A percentile compares a stretch with the other conserved stretches of the same genome.
phyloP scores from a whole-genome alignment of 1,284 basidiomycete species.

The Microbotryum lychnidis-dioicae region DNA sequence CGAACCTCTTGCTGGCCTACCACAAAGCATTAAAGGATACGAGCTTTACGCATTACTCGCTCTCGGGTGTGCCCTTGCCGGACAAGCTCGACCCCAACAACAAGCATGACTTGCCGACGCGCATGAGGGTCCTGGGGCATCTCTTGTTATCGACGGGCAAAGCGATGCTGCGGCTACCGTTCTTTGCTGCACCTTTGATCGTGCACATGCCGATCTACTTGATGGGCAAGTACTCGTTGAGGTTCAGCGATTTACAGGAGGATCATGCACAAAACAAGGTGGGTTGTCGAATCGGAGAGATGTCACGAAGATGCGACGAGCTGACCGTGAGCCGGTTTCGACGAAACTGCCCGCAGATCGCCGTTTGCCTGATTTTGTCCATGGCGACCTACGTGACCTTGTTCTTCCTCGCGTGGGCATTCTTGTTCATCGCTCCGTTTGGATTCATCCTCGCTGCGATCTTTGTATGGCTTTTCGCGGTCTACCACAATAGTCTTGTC shows the following conservation, averaged over 20 bases:
- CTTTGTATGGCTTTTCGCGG: slow-evolving; percentile 57
- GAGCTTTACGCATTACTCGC: slow-evolving; percentile 68
- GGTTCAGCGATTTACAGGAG: slow-evolving; percentile 59
- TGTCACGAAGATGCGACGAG: too few relatives aligned
- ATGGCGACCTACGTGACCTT: slow-evolving; percentile 67
- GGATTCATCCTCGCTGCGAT: slow-evolving; percentile 41
- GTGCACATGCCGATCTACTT: slow-evolving; percentile 75
- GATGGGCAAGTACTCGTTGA: slow-evolving; percentile 47
- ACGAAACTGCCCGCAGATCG: slow-evolving; percentile 55
- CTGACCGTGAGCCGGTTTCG: background rate
- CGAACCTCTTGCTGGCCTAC: slow-evolving; percentile 68
- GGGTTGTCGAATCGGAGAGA: background rate
- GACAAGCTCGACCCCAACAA: slow-evolving; percentile 63
- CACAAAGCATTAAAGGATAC: slow-evolving; percentile 76
- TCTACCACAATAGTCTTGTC: slow-evolving; percentile 70
- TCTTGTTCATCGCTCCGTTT: slow-evolving; percentile 57
- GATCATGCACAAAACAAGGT: slow-evolving; percentile 81
- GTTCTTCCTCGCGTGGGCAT: slow-evolving; percentile 72
- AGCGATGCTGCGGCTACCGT: slow-evolving; percentile 63
- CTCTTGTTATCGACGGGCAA: slow-evolving; percentile 68
- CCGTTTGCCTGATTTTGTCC: slow-evolving; percentile 66
- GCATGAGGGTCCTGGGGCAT: slow-evolving; percentile 66
- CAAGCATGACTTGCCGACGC: slow-evolving; percentile 62
- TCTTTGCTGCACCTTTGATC: slow-evolving; percentile 65
- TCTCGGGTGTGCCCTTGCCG: slow-evolving; percentile 66